These are phyloP conservation scores for Debaryomyces coudertii DNA, from an alignment of 1,139 yeast species.

Conservation along the genomic window DNA sequence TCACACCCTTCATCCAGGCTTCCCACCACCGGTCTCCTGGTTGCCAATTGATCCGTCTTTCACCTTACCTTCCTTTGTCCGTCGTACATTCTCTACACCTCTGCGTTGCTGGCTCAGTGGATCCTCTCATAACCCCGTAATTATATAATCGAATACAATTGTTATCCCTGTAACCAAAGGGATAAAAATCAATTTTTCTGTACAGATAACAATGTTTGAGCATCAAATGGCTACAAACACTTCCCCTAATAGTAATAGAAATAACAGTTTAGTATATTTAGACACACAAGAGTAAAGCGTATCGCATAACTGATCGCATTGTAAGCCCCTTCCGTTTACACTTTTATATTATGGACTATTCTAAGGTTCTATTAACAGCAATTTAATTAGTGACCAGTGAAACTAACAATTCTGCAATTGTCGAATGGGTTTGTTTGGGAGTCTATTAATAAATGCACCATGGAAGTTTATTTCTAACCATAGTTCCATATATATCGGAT, in stretches of 20 bases:
- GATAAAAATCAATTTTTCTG: not conserved
- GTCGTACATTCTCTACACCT: not conserved
- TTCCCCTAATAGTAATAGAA: slow-evolving; percentile 5
- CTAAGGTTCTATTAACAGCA: not conserved
- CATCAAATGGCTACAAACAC: slow-evolving; percentile 7
- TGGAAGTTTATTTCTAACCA: not conserved
- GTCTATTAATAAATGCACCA: not conserved
- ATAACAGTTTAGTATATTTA: slow-evolving; percentile 1
- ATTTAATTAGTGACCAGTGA: not conserved
- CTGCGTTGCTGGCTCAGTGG: not conserved
- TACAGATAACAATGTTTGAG: slow-evolving; percentile 3
- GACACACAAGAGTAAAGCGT: not conserved
- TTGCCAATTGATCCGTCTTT: not conserved
- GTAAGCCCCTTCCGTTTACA: not conserved
- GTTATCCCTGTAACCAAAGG: slow-evolving; percentile 3
- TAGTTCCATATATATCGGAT: slow-evolving; percentile 1
- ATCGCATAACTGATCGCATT: not conserved
- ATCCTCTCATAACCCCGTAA: not conserved
- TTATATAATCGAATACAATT: not conserved
- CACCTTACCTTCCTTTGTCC: slow-evolving; percentile 1
- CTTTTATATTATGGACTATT: not conserved
- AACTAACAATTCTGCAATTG: not conserved
- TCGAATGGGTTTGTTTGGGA: not conserved
- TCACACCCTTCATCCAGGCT: too few relatives aligned
- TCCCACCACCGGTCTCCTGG: too few relatives aligned